Conservation (phyloP, 176 grass and related monocot genomes). For the Thinopyrum elongatum region DNA sequence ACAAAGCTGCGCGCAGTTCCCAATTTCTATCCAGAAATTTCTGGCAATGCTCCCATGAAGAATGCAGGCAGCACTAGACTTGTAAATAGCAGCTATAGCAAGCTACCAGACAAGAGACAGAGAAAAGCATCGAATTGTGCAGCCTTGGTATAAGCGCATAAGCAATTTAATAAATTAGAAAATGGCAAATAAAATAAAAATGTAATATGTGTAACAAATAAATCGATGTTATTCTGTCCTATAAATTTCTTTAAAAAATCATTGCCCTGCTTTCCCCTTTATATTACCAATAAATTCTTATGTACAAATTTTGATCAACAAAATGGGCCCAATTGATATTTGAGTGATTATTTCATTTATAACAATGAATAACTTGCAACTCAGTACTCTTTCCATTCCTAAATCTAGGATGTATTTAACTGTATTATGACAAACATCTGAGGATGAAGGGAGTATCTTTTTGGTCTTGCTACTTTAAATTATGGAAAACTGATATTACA, state of each 20-base stretch:
- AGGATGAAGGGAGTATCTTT: background rate
- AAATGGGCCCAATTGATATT: background rate
- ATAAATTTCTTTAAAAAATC: background rate
- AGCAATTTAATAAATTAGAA: too few species aligned
- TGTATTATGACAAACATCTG: background rate
- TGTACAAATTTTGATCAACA: background rate
- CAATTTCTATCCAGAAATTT: too few species aligned
- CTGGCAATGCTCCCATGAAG: too few species aligned
- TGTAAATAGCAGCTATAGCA: too few species aligned
- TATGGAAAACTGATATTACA: background rate
- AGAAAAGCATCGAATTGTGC: too few species aligned
- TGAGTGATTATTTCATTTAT: background rate
- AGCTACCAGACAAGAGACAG: too few species aligned
- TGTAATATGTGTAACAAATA: background rate
- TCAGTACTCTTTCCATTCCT: background rate
- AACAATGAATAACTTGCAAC: background rate
- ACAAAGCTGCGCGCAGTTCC: too few species aligned
- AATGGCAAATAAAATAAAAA: too few species aligned
- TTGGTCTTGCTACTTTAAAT: background rate
- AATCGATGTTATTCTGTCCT: background rate
- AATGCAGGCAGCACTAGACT: too few species aligned
- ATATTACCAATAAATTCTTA: background rate
- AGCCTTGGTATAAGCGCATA: too few species aligned
- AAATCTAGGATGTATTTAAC: background rate
- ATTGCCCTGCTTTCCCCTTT: background rate